Evolutionary conservation across 352 stramenopile species (phyloP).

Genomic region (Pythium monospermum): DNA sequence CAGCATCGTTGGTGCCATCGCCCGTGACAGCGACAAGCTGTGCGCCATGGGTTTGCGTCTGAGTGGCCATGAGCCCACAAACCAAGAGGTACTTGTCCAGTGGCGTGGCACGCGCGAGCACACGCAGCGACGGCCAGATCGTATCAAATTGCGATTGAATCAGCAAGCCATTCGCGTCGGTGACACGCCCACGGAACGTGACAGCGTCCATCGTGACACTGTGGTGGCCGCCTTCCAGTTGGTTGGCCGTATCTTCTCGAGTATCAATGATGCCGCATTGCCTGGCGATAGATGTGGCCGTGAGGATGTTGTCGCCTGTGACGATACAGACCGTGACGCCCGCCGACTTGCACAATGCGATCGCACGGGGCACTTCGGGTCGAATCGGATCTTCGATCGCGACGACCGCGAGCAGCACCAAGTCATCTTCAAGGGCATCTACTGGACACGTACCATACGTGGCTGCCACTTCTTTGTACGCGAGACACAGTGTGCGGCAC

Average conservation of each 20-base stretch:
- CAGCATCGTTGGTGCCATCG: constrained; percentile 68
- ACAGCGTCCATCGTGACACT: constrained; percentile 33
- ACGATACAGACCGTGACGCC: constrained; percentile 92
- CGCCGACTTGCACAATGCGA: constrained; percentile 87
- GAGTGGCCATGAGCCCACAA: constrained; percentile 66
- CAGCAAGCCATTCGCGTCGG: constrained; percentile 47
- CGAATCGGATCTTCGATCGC: constrained; percentile 93
- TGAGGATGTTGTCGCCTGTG: constrained; percentile 90
- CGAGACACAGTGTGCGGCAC: constrained; percentile 75
- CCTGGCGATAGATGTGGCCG: constrained; percentile 82
- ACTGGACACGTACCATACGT: constrained; percentile 17
- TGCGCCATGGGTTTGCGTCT: constrained; percentile 19
- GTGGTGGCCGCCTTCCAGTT: not conserved
- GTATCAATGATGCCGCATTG: constrained; percentile 84
- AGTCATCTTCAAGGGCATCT: constrained; percentile 25
- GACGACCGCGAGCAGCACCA: constrained; percentile 73
- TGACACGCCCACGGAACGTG: constrained; percentile 43
- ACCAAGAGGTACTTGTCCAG: constrained; percentile 91
- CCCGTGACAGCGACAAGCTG: constrained; percentile 72
- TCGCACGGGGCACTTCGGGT: constrained; percentile 82
- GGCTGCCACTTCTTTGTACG: constrained; percentile 31
- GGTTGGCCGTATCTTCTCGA: constrained; percentile 14
- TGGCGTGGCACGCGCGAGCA: constrained; percentile 89
- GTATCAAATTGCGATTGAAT: constrained; percentile 65
- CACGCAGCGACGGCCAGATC: constrained; percentile 77